Evolutionary conservation across 768 basidiomycete genomes (phyloP).

Genomic region (Sporobolomyces roseus): DNA sequence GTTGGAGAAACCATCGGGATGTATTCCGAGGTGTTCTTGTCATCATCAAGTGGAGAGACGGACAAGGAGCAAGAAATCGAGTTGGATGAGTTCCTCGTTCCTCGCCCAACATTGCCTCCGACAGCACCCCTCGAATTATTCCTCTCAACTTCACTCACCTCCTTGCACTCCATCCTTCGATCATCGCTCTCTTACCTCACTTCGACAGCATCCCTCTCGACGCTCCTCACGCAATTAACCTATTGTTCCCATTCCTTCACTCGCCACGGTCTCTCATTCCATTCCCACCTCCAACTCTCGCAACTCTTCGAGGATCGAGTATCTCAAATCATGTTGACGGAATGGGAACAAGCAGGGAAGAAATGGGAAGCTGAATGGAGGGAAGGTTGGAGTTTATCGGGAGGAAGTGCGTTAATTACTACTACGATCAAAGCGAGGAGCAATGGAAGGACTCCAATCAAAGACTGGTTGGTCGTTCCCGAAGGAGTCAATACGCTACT

Average conservation of each 20-base stretch:
- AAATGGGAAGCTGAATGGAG: conserved; percentile 40
- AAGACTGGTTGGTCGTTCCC: conserved; percentile 39
- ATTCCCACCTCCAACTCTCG: conserved; percentile 54
- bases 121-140: conserved; percentile 62
- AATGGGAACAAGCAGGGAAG: conserved; percentile 22
- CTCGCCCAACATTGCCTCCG: background rate
- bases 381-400: conserved; percentile 29
- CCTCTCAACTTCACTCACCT: conserved; percentile 52
- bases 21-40: conserved; percentile 50
- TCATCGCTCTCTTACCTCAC: conserved; percentile 58
- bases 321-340: conserved; percentile 8
- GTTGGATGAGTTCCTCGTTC: background rate
- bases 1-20: conserved; percentile 53
- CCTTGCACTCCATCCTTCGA: conserved; percentile 53
- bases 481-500: conserved; percentile 24
- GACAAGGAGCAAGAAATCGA: background rate
- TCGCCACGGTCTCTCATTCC: conserved; percentile 88
- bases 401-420: background rate
- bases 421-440: background rate
- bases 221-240: conserved; percentile 84
- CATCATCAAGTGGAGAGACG: background rate
- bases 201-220: conserved; percentile 61
- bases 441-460: background rate
- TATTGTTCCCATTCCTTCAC: conserved; percentile 90
- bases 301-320: conserved; percentile 18